These are phyloP conservation scores for Fusarium lyarnte DNA, from an alignment of 2,329 filamentous ascomycete genomes.

Conservation along the genomic window DNA sequence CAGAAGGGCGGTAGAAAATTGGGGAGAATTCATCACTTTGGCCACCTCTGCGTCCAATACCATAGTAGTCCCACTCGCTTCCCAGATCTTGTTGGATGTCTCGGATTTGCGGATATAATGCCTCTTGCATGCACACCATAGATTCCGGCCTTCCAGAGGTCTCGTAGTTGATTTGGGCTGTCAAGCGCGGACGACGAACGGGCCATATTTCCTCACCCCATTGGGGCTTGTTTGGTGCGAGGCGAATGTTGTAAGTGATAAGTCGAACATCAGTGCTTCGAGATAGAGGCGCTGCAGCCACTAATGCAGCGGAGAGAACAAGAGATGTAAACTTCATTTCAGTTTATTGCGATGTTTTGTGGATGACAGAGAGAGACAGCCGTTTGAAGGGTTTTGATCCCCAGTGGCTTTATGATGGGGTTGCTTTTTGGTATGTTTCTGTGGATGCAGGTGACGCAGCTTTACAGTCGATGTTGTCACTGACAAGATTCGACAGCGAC, in stretches of 20 bases:
- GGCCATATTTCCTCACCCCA: constrained; percentile 66
- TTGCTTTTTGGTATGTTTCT: background rate
- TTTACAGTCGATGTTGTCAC: background rate
- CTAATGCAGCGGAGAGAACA: constrained; percentile 16
- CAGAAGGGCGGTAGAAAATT: constrained; percentile 67
- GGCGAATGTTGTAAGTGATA: constrained; percentile 72
- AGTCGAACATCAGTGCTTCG: constrained; percentile 57
- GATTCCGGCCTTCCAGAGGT: constrained; percentile 55
- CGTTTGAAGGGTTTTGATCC: background rate
- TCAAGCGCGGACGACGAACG: constrained; percentile 61
- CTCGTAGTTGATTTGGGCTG: constrained; percentile 62
- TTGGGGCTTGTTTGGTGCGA: constrained; percentile 60
- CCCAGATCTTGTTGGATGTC: constrained; percentile 60
- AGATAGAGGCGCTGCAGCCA: constrained; percentile 15
- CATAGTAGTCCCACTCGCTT: constrained; percentile 61
- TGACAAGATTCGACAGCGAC: background rate
- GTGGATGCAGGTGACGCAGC: background rate
- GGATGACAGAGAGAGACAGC: background rate
- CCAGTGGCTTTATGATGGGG: background rate
- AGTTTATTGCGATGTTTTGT: background rate
- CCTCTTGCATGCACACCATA: constrained; percentile 75
- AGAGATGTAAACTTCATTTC: constrained; percentile 33
- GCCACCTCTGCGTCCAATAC: constrained; percentile 69
- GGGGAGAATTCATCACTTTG: constrained; percentile 73
- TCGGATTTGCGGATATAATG: constrained; percentile 65